Conservation (phyloP, 768 basidiomycete genomes). For the Guyanaporus albipodus region DNA sequence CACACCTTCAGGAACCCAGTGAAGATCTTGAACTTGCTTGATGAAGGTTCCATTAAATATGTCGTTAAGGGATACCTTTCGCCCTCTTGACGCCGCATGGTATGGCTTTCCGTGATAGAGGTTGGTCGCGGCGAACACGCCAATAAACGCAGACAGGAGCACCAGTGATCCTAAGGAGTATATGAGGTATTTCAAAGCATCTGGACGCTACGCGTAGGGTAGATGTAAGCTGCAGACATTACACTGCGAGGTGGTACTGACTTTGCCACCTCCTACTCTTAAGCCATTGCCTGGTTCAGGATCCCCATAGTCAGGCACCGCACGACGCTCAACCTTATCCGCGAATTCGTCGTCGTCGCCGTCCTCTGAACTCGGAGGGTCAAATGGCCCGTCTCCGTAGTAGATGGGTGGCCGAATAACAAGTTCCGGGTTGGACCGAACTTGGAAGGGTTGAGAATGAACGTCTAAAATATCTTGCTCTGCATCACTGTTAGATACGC, state of each 20-base stretch:
- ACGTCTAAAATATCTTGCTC: conserved; percentile 20
- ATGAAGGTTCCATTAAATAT: conserved; percentile 89
- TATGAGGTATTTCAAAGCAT: conserved; percentile 59
- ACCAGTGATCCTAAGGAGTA: conserved; percentile 59
- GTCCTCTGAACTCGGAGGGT: conserved; percentile 78
- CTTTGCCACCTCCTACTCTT: conserved; percentile 36
- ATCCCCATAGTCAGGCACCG: conserved; percentile 5
- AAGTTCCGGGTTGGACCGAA: conserved; percentile 5
- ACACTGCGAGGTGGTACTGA: conserved; percentile 19
- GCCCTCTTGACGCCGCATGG: conserved; percentile 49
- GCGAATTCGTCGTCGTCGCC: conserved; percentile 48
- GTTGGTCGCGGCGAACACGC: conserved; percentile 69
- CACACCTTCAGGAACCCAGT: conserved; percentile 93
- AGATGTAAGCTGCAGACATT: conserved; percentile 4
- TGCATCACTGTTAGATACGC: conserved; percentile 22
- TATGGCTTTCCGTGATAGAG: conserved; percentile 56
- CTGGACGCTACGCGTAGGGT: conserved; percentile 36
- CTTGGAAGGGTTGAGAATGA: conserved; percentile 2
- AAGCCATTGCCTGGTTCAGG: conserved; percentile 31
- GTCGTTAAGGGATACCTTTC: conserved; percentile 82
- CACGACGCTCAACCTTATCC: conserved; percentile 39
- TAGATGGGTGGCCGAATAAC: conserved; percentile 40
- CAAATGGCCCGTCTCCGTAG: conserved; percentile 75
- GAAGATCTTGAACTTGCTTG: conserved; percentile 42
- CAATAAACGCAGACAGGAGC: conserved; percentile 61